Base-by-base conservation (phyloP, 805 yeast genomes). In the Ogataea parapolymorpha region DNA sequence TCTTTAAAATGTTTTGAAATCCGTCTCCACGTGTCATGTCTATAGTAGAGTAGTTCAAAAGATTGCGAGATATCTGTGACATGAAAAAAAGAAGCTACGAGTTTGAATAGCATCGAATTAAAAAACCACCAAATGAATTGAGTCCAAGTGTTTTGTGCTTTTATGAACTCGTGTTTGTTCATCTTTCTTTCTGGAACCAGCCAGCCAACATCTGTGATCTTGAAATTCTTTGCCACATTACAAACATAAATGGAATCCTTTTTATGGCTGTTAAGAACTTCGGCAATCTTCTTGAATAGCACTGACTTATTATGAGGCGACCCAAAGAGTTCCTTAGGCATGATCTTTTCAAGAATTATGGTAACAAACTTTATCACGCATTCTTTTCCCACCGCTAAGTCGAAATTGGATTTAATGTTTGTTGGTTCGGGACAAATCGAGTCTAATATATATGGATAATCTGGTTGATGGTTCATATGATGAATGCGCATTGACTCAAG, bases 121-220 rank as follows among this genome's bases (percentile, higher is more conserved):
- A 83, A 74, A 2, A 83, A 35, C 95, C 95, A 90, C 1, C 37
- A 35, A 1, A 84, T 20, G 35, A 85, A 77, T 2, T 54, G 48
- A 2, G 50, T 41, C 10, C 80, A 56, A 13, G 74, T 49, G 0
- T 40, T 13, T 34, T 54, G 58, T 3, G 80, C 66, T 43, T 62
- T 59, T 1, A 48, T 36, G 23, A 61, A 63, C 36, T 78, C 84
- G 11, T 68, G 70, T 17, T 61, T 62, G n/a, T 71, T 71, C 62
- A 50, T 10, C 55, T 54, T 16, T 36, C 38, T 18, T 20, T 53
- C 42, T 15, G 32, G 37, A 0, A 75, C 73, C 1, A 82, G 50
- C 95, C 95, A 85, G 0, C 41, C 24, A 2, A 86, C 68, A 0
- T 72, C 74, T 5, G 62, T 65, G 0, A 77, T 26, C 34, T 58